Conservation (phyloP, 768 basidiomycete species). For the Ephemerocybe angulata region DNA sequence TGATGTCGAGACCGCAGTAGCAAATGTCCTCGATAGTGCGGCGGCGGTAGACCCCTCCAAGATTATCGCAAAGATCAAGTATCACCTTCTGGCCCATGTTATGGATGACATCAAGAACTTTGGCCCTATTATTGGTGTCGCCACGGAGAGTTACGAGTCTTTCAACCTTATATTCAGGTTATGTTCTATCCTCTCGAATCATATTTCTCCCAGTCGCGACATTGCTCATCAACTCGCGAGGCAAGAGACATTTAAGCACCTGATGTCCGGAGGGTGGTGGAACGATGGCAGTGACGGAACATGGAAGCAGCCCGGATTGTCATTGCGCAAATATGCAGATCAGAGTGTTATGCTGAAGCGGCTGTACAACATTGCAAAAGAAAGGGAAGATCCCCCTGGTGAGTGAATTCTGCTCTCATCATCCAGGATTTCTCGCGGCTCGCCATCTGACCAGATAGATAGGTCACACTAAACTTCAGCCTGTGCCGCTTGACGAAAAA, state of each 20-base stretch:
- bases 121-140: conserved; percentile 31
- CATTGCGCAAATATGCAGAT: not conserved
- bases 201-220: conserved; percentile 5
- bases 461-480: not conserved
- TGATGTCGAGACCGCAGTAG: conserved; percentile 26
- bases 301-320: conserved; percentile 7
- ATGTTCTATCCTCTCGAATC: conserved; percentile 28
- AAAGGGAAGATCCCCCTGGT: too few species aligned
- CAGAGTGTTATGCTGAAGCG: not conserved
- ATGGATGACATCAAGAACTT: conserved; percentile 29
- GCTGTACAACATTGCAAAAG: not conserved
- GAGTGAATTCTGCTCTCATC: not conserved
- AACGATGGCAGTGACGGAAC: conserved; percentile 14
- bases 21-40: conserved; percentile 35
- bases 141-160: conserved; percentile 35
- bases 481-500: not conserved
- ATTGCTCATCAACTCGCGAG: conserved; percentile 2
- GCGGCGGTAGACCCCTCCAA: conserved; percentile 31
- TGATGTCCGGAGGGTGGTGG: conserved; percentile 14
- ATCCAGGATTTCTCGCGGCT: too few species aligned
- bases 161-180: conserved; percentile 41
- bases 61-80: conserved; percentile 33
- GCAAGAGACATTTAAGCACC: conserved; percentile 6
- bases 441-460: too few species aligned
- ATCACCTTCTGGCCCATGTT: conserved; percentile 33